Evolutionary conservation across 805 yeast species (phyloP).

Genomic region (Sugiyamaella chiloensis): DNA sequence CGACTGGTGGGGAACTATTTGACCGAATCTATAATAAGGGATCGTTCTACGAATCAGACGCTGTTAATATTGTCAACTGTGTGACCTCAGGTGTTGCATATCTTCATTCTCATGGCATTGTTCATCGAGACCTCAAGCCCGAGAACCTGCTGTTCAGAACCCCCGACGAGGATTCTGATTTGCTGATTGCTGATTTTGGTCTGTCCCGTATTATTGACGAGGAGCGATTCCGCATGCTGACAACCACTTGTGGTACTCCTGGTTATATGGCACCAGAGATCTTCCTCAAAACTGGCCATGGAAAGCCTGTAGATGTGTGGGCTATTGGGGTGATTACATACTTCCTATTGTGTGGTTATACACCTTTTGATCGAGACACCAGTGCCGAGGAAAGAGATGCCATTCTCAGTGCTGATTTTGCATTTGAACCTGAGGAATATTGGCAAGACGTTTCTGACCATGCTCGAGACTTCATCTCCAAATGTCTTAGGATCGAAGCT

Average conservation of each 20-base stretch:
- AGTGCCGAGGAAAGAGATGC: constrained; percentile 66
- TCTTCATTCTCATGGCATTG: constrained; percentile 56
- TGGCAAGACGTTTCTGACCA: constrained; percentile 49
- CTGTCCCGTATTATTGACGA: constrained; percentile 50
- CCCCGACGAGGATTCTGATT: constrained; percentile 37
- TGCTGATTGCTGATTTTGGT: constrained; percentile 63
- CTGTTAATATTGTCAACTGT: constrained; percentile 47
- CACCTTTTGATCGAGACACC: constrained; percentile 74
- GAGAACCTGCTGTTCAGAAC: constrained; percentile 59
- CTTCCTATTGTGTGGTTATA: constrained; percentile 68
- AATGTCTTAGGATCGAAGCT: constrained; percentile 51
- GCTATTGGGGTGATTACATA: constrained; percentile 71
- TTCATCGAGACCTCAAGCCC: constrained; percentile 71
- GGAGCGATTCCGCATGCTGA: constrained; percentile 37
- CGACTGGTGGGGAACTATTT: constrained; percentile 66
- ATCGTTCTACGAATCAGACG: constrained; percentile 47
- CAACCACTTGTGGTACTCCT: constrained; percentile 63
- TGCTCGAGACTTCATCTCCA: constrained; percentile 57
- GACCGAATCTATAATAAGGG: constrained; percentile 51
- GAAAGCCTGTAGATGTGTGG: constrained; percentile 66
- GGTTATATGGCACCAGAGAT: constrained; percentile 78
- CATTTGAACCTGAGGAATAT: constrained; percentile 58
- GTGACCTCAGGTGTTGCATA: constrained; percentile 55
- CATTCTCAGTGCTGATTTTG: constrained; percentile 54
- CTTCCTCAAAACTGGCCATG: constrained; percentile 50